Evolutionary conservation across 2,329 filamentous ascomycete species (phyloP).

Genomic region (Monosporascus sp.): DNA sequence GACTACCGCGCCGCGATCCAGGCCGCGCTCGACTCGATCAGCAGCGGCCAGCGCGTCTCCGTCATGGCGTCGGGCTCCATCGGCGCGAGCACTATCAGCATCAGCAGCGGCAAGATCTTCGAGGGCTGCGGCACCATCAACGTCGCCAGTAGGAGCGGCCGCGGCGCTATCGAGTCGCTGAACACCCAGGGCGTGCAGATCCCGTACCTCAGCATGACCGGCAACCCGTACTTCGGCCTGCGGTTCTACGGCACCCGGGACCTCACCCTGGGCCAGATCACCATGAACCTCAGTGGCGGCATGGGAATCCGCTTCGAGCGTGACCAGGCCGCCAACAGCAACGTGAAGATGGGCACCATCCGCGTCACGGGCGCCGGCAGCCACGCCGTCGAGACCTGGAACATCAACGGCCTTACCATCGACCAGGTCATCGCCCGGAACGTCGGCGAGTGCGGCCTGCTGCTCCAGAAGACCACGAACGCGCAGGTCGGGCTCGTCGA

Average conservation of each 20-base stretch:
- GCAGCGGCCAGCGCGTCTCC: slow-evolving; percentile 45
- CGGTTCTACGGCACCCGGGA: slow-evolving; percentile 47
- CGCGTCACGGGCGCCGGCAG: slow-evolving; percentile 46
- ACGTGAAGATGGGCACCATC: slow-evolving; percentile 49
- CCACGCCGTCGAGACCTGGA: slow-evolving; percentile 55
- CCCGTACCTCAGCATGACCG: slow-evolving; percentile 52
- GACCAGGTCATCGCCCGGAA: slow-evolving; percentile 46
- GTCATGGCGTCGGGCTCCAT: slow-evolving; percentile 51
- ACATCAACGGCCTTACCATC: slow-evolving; percentile 49
- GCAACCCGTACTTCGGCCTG: slow-evolving; percentile 52
- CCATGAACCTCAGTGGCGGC: slow-evolving; percentile 48
- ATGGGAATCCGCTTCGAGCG: slow-evolving; percentile 54
- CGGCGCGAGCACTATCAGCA: slow-evolving; percentile 45
- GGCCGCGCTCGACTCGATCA: slow-evolving; percentile 45
- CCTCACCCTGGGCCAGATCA: slow-evolving; percentile 45
- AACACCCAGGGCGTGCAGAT: slow-evolving; percentile 44
- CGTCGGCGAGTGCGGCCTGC: slow-evolving; percentile 50
- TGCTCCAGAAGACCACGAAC: slow-evolving; percentile 48
- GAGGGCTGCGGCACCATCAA: slow-evolving; percentile 55
- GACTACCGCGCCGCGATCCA: slow-evolving; percentile 51
- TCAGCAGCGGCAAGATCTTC: slow-evolving; percentile 49
- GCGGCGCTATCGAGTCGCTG: slow-evolving; percentile 49
- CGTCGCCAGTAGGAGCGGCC: slow-evolving; percentile 32
- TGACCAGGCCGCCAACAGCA: slow-evolving; percentile 44
- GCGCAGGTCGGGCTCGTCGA: slow-evolving; percentile 49